Evolutionary conservation across 805 yeast genomes (phyloP), one percentile per base, ranked within the genome.

Genomic region (Lipomyces starkeyi): DNA sequence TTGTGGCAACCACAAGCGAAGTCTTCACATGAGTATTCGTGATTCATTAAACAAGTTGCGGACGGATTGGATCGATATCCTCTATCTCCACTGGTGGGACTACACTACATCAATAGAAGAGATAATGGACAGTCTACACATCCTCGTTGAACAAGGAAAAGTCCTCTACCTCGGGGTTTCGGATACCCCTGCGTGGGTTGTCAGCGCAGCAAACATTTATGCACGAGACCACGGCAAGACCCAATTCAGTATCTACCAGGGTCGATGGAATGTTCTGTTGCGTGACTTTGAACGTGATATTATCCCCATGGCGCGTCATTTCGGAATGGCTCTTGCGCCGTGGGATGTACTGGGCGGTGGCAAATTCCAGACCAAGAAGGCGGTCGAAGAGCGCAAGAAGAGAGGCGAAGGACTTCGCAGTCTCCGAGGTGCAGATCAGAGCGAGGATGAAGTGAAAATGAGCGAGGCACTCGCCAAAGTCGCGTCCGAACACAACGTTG

Each of bases 111-210:
- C 75, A 1, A 66, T 73, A 13, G 67, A 68, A 27, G 75, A 73
- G 61, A 37, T 72, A 37, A 73, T 73, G 75, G 70, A 72, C 59
- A 61, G 72, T 17, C 57, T 66, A 25, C 67, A 72, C 66, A 29
- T 20, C 13, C 66, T 63, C 14, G 66, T 64, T 29, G 53, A 22
- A 20, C 47, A 27, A 37, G 75, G 75, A 22, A 73, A 73, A 54
- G 76, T 73, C 11, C 59, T 73, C 14, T 73, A 73, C 40, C 69
- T 73, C 27, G 75, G 76, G 2, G 64, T 69, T 5, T 73, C 76
- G 17, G 75, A 73, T 62, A 66, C 73, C 7, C 75, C 75, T 25
- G 75, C 75, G 4, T 73, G 75, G 75, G 65, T 73, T 17, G 75
- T 69, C 14, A 37, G 40, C 2, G 43, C 35, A 17, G 67, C 68